These are phyloP conservation scores for Talaromyces marneffei DNA, from an alignment of 2,329 filamentous ascomycete genomes.

Conservation along the genomic window DNA sequence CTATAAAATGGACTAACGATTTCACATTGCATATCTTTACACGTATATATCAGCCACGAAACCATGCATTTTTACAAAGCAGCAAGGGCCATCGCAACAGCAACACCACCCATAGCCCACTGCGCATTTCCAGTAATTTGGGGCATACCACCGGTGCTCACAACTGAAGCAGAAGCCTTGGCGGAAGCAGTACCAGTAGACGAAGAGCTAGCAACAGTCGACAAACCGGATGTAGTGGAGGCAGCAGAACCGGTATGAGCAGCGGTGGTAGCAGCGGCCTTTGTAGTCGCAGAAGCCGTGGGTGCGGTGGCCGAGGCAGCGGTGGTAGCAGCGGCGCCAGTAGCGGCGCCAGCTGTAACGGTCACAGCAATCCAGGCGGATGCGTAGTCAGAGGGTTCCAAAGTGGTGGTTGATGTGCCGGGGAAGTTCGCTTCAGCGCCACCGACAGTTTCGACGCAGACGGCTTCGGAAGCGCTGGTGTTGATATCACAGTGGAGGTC, in stretches of 20 bases:
- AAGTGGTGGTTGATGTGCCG: background rate
- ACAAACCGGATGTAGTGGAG: background rate
- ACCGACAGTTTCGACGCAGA: conserved; percentile 1
- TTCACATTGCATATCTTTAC: background rate
- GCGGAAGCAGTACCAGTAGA: conserved; percentile 9
- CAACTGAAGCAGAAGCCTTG: background rate
- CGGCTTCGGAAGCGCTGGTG: background rate
- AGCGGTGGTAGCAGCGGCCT: background rate
- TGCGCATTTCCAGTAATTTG: conserved; percentile 13
- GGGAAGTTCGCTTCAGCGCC: conserved; percentile 1
- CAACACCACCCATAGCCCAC: conserved; percentile 15
- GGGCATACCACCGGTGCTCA: conserved; percentile 13
- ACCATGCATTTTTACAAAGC: conserved; percentile 5
- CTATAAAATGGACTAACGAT: background rate
- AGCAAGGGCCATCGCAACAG: conserved; percentile 13
- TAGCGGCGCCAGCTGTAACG: conserved; percentile 1
- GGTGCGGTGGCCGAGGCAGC: background rate
- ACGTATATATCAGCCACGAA: background rate
- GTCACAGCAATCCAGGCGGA: background rate
- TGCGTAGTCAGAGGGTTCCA: background rate
- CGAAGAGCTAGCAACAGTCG: background rate
- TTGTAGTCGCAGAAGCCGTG: background rate
- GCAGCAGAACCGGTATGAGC: background rate
- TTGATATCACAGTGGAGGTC: background rate
- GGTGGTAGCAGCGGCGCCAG: background rate